Conservation (phyloP, 805 yeast species). For the Myxozyma udenii region DNA sequence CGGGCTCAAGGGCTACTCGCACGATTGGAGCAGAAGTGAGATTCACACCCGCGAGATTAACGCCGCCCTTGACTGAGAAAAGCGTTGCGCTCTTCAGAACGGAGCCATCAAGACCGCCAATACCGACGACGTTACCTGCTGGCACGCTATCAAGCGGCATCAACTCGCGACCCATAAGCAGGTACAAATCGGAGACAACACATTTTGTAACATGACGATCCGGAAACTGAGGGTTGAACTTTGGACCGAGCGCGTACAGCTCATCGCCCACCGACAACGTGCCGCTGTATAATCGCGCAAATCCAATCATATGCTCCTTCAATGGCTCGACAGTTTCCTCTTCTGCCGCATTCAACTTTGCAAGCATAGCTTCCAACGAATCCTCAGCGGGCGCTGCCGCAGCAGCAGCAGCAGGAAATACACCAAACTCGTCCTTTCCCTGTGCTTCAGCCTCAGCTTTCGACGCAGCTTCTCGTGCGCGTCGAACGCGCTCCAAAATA, state of each 20-base stretch:
- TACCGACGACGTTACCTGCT: conserved; percentile 92
- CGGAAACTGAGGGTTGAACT: conserved; percentile 67
- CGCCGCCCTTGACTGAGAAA: conserved; percentile 58
- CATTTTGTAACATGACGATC: conserved; percentile 55
- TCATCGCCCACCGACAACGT: conserved; percentile 70
- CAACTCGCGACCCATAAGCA: conserved; percentile 90
- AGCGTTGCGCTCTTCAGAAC: conserved; percentile 85
- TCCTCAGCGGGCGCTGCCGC: conserved; percentile 26
- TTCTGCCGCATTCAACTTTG: conserved; percentile 23
- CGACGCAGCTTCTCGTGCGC: conserved; percentile 64
- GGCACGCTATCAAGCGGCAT: conserved; percentile 76
- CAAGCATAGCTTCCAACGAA: conserved; percentile 28
- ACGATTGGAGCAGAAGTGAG: conserved; percentile 77
- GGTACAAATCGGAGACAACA: conserved; percentile 63
- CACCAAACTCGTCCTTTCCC: conserved; percentile 26
- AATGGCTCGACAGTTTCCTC: conserved; percentile 24
- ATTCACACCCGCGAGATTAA: conserved; percentile 74
- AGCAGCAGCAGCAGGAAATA: conserved; percentile 35
- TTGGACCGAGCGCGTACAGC: conserved; percentile 78
- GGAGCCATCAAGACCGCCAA: conserved; percentile 82
- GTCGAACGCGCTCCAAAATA: conserved; percentile 57
- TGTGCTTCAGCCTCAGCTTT: conserved; percentile 46
- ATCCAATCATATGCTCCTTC: conserved; percentile 74
- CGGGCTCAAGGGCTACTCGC: conserved; percentile 93
- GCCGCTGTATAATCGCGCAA: conserved; percentile 87